Conservation (phyloP, 2,329 filamentous ascomycete species). For the Daldinia eschscholtzii region DNA sequence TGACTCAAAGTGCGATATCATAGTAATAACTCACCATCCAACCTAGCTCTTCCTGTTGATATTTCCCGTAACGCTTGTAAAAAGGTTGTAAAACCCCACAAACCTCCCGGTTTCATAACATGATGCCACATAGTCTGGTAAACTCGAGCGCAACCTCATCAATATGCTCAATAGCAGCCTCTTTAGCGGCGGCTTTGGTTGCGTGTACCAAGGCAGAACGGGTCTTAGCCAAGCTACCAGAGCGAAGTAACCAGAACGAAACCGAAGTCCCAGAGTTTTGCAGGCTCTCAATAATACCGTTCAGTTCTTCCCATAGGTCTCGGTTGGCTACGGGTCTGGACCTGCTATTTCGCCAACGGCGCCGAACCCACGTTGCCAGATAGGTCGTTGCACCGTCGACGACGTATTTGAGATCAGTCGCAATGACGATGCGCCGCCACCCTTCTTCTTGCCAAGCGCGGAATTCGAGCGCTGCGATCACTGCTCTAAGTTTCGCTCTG, state of each 20-base stretch:
- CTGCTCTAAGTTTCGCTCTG: slow-evolving; percentile 59
- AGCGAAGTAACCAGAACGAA: slow-evolving; percentile 49
- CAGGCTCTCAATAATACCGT: slow-evolving; percentile 45
- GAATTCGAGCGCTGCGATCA: slow-evolving; percentile 59
- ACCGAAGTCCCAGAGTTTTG: slow-evolving; percentile 45
- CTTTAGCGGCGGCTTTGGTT: slow-evolving; percentile 43
- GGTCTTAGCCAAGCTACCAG: slow-evolving; percentile 28
- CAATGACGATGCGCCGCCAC: slow-evolving; percentile 59
- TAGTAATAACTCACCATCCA: background rate
- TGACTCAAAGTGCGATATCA: background rate
- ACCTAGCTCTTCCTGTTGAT: background rate
- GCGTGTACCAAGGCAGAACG: slow-evolving; percentile 42
- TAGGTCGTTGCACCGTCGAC: slow-evolving; percentile 57
- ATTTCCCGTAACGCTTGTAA: background rate
- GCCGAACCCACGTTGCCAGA: slow-evolving; percentile 56
- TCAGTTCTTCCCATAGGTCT: slow-evolving; percentile 60
- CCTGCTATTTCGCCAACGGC: slow-evolving; percentile 54
- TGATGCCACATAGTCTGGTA: slow-evolving; percentile 47
- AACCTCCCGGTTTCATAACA: slow-evolving; percentile 24
- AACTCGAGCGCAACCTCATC: slow-evolving; percentile 43
- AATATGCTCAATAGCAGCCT: slow-evolving; percentile 36
- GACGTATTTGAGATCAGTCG: slow-evolving; percentile 63
- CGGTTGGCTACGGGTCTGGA: slow-evolving; percentile 53
- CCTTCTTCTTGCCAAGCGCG: slow-evolving; percentile 57
- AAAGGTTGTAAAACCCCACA: background rate